Conservation (phyloP, 768 basidiomycete genomes). For the Basidioascus undulatus region DNA sequence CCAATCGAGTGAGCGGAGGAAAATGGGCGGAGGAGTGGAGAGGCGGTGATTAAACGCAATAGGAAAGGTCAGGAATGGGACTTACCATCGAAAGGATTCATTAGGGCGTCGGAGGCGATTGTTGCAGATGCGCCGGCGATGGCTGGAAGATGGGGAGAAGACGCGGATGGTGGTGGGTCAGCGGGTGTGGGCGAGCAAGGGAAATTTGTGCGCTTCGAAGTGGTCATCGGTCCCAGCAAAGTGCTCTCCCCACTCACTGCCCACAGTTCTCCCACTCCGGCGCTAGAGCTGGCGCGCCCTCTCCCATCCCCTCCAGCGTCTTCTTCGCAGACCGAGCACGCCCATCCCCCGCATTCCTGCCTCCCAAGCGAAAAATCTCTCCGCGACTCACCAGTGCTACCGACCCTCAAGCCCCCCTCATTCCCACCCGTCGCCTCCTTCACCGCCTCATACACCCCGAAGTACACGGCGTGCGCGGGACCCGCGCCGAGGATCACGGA, state of each 20-base stretch:
- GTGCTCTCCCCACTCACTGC: no score
- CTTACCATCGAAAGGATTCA: constrained; percentile 98
- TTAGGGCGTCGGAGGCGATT: constrained; percentile 81
- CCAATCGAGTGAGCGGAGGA: constrained; percentile 6
- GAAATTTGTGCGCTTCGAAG: no score
- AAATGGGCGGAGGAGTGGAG: not conserved
- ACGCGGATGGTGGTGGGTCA: no score
- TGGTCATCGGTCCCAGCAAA: no score
- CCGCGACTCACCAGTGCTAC: constrained; percentile 53
- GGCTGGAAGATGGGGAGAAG: constrained; percentile 27
- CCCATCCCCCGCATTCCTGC: no score
- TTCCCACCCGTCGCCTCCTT: constrained; percentile 85
- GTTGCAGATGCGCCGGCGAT: constrained; percentile 84
- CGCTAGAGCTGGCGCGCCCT: no score
- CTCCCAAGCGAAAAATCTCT: not conserved
- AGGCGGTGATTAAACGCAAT: not conserved
- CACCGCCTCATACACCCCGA: constrained; percentile 80
- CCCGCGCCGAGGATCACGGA: constrained; percentile 91
- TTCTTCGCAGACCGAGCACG: constrained; percentile 1
- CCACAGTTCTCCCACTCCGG: no score
- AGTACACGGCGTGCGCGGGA: constrained; percentile 93
- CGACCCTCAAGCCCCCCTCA: constrained; percentile 44
- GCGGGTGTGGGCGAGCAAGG: no score
- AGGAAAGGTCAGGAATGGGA: constrained; percentile 1
- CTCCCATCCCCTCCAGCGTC: no score